phyloP scores from a whole-genome alignment of 106 monocot genomes.

The Ottelia alismoides region DNA sequence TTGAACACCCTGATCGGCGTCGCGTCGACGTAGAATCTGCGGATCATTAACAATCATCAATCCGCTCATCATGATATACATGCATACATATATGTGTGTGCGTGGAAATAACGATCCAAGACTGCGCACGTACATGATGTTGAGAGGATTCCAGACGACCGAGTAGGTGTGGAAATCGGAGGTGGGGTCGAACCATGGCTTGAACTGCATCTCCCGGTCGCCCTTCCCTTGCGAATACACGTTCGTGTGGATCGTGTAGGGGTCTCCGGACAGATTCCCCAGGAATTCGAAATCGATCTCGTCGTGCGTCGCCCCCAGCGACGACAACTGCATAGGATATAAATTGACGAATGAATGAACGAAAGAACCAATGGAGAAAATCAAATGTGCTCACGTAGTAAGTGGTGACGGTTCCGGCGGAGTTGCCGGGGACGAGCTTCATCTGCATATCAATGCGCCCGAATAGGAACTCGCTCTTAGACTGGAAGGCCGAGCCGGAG shows the following conservation, averaged over 20 bases:
- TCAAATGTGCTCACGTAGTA: constrained; percentile 1
- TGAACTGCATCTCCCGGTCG: constrained; percentile 5
- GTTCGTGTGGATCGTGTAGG: constrained; percentile 6
- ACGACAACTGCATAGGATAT: constrained; percentile 5
- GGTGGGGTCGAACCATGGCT: constrained; percentile 5
- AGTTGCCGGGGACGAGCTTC: constrained; percentile 15
- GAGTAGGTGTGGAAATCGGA: constrained; percentile 2
- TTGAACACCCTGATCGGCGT: constrained; percentile 6
- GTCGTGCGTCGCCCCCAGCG: constrained; percentile 2
- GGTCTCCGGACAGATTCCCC: constrained; percentile 6
- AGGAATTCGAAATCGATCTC: constrained; percentile 15
- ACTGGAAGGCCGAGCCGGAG: constrained; percentile 3
- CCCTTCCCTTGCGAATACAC: constrained; percentile 4
- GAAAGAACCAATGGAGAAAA: not conserved
- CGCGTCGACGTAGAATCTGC: constrained; percentile 6
- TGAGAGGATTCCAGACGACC: constrained; percentile 4
- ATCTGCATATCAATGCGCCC: constrained; percentile 10
- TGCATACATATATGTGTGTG: not conserved
- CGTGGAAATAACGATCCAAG: not conserved
- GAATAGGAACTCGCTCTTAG: constrained; percentile 8
- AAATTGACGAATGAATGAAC: not conserved
- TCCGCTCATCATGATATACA: not conserved
- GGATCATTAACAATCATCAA: not conserved
- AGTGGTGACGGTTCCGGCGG: constrained; percentile 7
- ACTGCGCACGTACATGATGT: not conserved